phyloP scores from a whole-genome alignment of 2,329 filamentous ascomycete species.

The Beauveria australis region DNA sequence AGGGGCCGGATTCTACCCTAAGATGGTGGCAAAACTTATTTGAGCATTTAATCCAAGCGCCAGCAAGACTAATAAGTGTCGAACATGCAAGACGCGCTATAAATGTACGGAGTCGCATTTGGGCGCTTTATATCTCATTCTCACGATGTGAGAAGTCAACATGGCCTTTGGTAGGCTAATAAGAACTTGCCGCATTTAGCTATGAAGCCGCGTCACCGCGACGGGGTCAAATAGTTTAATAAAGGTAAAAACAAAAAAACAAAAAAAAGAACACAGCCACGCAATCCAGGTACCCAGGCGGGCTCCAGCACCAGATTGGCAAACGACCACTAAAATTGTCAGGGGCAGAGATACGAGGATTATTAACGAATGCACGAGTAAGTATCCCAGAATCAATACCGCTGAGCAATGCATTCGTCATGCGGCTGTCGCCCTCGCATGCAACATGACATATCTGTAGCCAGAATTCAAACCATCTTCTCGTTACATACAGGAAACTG shows the following conservation, averaged over 20 bases:
- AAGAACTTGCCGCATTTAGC: neutral
- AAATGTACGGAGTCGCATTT: neutral
- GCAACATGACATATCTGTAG: neutral
- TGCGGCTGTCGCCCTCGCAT: neutral
- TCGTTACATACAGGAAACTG: neutral
- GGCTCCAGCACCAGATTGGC: neutral
- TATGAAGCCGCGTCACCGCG: neutral
- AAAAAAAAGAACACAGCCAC: neutral
- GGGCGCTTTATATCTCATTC: neutral
- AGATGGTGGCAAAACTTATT: neutral
- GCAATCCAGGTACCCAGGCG: neutral
- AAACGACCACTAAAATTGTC: neutral
- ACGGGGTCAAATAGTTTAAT: neutral
- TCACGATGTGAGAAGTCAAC: neutral
- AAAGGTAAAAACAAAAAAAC: neutral
- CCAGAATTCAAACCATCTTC: neutral
- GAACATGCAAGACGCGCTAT: neutral
- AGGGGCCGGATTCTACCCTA: constrained; percentile 5
- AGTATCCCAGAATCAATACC: neutral
- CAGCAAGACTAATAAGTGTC: neutral
- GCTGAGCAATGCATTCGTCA: neutral
- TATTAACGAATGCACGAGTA: neutral
- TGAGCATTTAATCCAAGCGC: neutral
- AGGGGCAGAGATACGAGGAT: neutral
- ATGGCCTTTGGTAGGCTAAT: neutral